Evolutionary conservation across 2,329 filamentous ascomycete genomes (phyloP).

Genomic region (Curvularia verruculosa): DNA sequence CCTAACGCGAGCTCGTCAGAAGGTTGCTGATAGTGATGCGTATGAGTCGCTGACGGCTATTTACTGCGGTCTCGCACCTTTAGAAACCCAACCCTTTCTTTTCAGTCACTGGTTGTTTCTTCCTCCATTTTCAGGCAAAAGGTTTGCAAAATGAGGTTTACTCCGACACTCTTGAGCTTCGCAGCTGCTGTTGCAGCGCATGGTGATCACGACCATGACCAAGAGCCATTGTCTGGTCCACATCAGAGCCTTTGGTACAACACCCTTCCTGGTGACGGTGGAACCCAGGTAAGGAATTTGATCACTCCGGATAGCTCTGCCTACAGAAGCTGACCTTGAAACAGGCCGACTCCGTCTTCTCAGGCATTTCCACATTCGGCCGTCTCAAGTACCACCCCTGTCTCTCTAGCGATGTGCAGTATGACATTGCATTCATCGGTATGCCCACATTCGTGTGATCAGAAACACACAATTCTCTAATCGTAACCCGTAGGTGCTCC

Average conservation of each 20-base stretch:
- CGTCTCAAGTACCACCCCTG: conserved; percentile 79
- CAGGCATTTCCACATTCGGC: conserved; percentile 85
- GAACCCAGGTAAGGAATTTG: conserved; percentile 69
- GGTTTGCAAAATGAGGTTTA: conserved; percentile 36
- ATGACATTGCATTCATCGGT: conserved; percentile 87
- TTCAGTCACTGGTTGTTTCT: conserved; percentile 6
- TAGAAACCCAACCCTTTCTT: conserved; percentile 3
- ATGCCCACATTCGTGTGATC: conserved; percentile 20
- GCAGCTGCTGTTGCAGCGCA: conserved; percentile 65
- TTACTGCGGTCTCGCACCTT: conserved; percentile 24
- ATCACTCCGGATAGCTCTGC: background rate
- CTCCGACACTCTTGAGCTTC: conserved; percentile 41
- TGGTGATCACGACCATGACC: conserved; percentile 60
- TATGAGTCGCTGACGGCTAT: conserved; percentile 25
- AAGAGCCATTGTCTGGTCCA: conserved; percentile 69
- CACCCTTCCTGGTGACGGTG: conserved; percentile 79
- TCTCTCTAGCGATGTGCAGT: conserved; percentile 72
- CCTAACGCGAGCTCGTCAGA: conserved; percentile 44
- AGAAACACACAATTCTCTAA: conserved; percentile 12
- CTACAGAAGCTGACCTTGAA: conserved; percentile 22
- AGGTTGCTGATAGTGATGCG: conserved; percentile 32
- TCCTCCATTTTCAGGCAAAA: conserved; percentile 1
- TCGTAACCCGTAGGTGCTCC: conserved; percentile 65
- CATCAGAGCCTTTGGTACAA: conserved; percentile 83
- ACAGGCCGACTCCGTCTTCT: conserved; percentile 86